Base-by-base conservation (phyloP, 495 filamentous ascomycete species). In the Hypoxylon perforatum region DNA sequence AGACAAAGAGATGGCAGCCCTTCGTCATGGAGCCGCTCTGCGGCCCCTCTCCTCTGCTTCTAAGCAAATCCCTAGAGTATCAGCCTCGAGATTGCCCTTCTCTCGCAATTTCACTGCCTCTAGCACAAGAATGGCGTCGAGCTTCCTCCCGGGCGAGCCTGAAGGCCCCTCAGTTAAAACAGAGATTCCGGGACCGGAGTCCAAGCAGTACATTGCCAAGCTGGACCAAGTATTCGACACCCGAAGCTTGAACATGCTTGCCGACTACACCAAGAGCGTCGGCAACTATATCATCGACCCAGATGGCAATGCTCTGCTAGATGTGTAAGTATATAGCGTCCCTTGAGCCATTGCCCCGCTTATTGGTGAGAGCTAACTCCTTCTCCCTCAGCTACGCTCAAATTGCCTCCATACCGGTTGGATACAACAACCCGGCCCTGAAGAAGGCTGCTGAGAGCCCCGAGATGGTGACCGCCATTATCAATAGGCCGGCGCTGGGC, bases 381-480 rank as follows among this genome's bases (percentile, higher is more conserved):
- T 64, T 52, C 46, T 55, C 54, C 47, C 55, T 56, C 67, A 92
- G 90, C 59, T 95, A 95, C 66, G 91, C 93, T 41, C 94, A 98
- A 80, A 98, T 98, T 73, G 95, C 95, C 68, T 97, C 94, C 21
- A 99, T 99, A 74, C 94, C 94, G 25, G 83, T 99, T 57, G 95
- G 95, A 49, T 99, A 99, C 86, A 97, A 92, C 86, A 99, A 99
- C 79, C 91, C 94, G 19, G 77, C 84, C 67, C 85, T 99, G 53
- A 81, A 84, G 61, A 81, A 88, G 73, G 88, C 89, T 25, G 91
- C 92, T 35, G 81, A 80, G 54, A 89, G 88, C 65, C 86, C 87
- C 23, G 89, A 96, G 74, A 97, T 97, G 92, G 82, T 87, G 74
- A 87, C 83, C 57, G 87, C 91, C 39, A 73, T 97, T 66, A 92